These are phyloP conservation scores for Gloeopeniophorella convolvens DNA, from an alignment of 768 basidiomycete genomes.

Conservation along the genomic window DNA sequence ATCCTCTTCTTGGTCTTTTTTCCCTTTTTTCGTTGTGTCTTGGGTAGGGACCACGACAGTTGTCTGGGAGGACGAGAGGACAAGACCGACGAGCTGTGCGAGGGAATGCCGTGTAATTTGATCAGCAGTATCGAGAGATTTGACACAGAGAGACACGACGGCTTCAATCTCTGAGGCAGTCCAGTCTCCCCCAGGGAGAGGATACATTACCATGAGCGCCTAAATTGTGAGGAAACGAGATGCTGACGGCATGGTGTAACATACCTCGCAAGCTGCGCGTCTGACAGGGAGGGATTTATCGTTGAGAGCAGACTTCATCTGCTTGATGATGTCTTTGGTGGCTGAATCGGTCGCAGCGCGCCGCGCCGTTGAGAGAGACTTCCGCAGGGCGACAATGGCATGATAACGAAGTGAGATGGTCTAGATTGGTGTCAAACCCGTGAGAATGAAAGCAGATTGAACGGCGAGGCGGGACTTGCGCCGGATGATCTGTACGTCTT, in stretches of 20 bases:
- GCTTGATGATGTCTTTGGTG: slow-evolving; percentile 78
- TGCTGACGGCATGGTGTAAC: slow-evolving; percentile 6
- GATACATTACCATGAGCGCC: slow-evolving; percentile 54
- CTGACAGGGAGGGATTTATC: slow-evolving; percentile 87
- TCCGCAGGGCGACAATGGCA: slow-evolving; percentile 69
- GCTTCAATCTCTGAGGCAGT: slow-evolving; percentile 70
- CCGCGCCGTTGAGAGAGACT: slow-evolving; percentile 73
- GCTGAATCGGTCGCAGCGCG: slow-evolving; percentile 76
- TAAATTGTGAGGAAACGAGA: slow-evolving; percentile 25
- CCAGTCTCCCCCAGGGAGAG: slow-evolving; percentile 47
- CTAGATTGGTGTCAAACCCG: slow-evolving; percentile 33
- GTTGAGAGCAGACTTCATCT: slow-evolving; percentile 62
- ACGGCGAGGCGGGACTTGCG: slow-evolving; percentile 37
- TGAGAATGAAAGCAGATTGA: not conserved
- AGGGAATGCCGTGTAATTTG: slow-evolving; percentile 77
- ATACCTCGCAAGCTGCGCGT: slow-evolving; percentile 73
- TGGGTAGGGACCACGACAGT: slow-evolving; percentile 43
- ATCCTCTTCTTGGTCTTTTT: slow-evolving; percentile 49
- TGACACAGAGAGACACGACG: slow-evolving; percentile 59
- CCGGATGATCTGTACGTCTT: slow-evolving; percentile 68
- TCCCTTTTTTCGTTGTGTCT: slow-evolving; percentile 56
- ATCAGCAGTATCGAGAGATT: slow-evolving; percentile 76
- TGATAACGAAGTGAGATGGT: slow-evolving; percentile 78
- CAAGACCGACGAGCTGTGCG: slow-evolving; percentile 72
- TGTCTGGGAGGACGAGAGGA: slow-evolving; percentile 79